Conservation (phyloP, 495 filamentous ascomycete species). For the Cladorrhinum samala region DNA sequence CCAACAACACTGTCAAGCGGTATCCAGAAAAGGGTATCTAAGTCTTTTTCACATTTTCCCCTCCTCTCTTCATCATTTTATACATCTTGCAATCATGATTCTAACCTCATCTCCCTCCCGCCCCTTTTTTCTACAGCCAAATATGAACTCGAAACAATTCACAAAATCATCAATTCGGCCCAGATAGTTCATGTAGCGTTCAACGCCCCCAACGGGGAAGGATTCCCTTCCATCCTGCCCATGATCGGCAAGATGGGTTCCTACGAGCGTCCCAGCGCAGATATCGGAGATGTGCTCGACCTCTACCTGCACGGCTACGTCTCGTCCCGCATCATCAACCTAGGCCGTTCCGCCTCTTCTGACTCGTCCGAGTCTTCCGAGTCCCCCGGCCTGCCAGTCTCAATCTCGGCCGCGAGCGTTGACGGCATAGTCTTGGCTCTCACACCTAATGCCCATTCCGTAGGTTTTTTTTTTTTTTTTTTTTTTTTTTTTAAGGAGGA, state of each 20-base stretch:
- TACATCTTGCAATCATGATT: neutral
- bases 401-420: constrained; percentile 57
- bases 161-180: constrained; percentile 70
- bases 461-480: no score
- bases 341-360: constrained; percentile 41
- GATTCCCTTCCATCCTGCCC: constrained; percentile 69
- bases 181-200: constrained; percentile 84
- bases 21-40: constrained; percentile 57
- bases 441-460: constrained; percentile 71
- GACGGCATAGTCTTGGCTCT: constrained; percentile 73
- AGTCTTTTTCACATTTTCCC: neutral
- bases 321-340: constrained; percentile 68
- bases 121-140: constrained; percentile 42
- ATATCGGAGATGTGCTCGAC: constrained; percentile 60
- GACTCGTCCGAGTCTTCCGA: constrained; percentile 5
- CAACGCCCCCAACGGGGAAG: constrained; percentile 51
- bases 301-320: constrained; percentile 88
- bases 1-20: constrained; percentile 66
- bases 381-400: constrained; percentile 60
- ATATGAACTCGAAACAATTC: constrained; percentile 72
- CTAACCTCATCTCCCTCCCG: constrained; percentile 1
- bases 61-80: neutral
- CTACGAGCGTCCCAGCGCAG: constrained; percentile 57
- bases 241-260: constrained; percentile 85
- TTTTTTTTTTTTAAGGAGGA: no score